A percentile compares a stretch with the other conserved stretches of the same genome.
Conservation (phyloP, 495 filamentous ascomycete species). For the Xylaria flabelliformis region DNA sequence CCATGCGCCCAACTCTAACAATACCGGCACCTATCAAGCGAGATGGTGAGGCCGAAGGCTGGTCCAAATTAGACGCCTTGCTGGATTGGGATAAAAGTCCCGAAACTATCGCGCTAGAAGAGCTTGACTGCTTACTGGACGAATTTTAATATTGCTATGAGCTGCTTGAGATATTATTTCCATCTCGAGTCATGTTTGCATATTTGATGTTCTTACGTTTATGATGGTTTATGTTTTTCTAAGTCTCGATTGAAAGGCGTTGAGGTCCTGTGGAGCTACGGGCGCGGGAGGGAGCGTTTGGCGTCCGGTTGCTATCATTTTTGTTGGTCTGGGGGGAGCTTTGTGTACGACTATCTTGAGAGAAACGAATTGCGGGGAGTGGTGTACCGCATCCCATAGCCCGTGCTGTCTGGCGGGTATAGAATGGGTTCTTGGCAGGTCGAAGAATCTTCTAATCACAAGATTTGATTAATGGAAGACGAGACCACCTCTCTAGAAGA, state of each 20-base stretch:
- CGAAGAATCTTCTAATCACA: conserved; percentile 7
- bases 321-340: background rate
- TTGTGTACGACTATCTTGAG: conserved; percentile 26
- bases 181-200: conserved; percentile 12
- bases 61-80: conserved; percentile 58
- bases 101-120: conserved; percentile 88
- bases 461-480: conserved; percentile 6
- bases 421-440: conserved; percentile 7
- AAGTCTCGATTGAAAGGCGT: conserved; percentile 14
- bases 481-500: background rate
- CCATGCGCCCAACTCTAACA: conserved; percentile 51
- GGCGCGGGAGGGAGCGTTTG: conserved; percentile 35
- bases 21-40: conserved; percentile 52
- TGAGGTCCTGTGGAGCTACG: conserved; percentile 6
- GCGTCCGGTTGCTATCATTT: background rate
- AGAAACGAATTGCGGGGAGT: background rate
- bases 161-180: background rate
- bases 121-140: conserved; percentile 87
- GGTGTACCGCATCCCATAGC: conserved; percentile 5
- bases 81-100: conserved; percentile 76
- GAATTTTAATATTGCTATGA: conserved; percentile 58
- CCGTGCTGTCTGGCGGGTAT: background rate
- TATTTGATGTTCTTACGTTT: conserved; percentile 7
- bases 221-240: conserved; percentile 14
- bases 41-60: conserved; percentile 56